Evolutionary conservation across 2,329 filamentous ascomycete genomes (phyloP).

Genomic region (Cercospora sp.): DNA sequence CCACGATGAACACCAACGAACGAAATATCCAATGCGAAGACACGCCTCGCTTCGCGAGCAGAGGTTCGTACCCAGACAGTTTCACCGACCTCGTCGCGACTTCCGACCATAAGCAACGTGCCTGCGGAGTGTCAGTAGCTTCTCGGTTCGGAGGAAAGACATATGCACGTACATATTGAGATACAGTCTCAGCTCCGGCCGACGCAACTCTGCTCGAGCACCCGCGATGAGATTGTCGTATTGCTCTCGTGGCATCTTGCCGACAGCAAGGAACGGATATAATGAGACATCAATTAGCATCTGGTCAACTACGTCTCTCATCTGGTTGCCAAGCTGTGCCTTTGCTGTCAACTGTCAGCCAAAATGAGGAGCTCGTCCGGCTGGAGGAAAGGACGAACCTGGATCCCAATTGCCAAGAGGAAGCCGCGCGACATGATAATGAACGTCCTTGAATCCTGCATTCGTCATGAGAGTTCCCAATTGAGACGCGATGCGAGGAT

Average conservation of each 20-base stretch:
- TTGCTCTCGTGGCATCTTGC: conserved; percentile 17
- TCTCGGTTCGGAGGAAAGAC: not conserved
- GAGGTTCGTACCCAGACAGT: not conserved
- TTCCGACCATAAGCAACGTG: conserved; percentile 17
- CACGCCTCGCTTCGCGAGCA: not conserved
- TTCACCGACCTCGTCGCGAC: conserved; percentile 10
- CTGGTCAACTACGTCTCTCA: conserved; percentile 17
- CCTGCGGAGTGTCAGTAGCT: not conserved
- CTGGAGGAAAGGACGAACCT: not conserved
- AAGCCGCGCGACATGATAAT: conserved; percentile 6
- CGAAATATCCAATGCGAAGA: not conserved
- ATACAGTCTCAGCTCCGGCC: conserved; percentile 24
- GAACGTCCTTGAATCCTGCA: conserved; percentile 26
- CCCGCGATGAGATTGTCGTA: conserved; percentile 26
- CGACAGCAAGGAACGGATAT: conserved; percentile 24
- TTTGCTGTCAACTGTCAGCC: conserved; percentile 4
- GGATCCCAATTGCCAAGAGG: conserved; percentile 17
- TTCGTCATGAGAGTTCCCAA: conserved; percentile 25
- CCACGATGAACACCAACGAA: not conserved
- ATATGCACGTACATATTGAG: conserved; percentile 24
- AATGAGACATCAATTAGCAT: conserved; percentile 25
- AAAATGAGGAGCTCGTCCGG: not conserved
- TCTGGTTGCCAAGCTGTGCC: conserved; percentile 8
- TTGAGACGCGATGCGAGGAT: conserved; percentile 27
- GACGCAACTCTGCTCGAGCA: conserved; percentile 23